These are phyloP conservation scores for Candida sanyaensis DNA, from an alignment of 1,139 yeast species.

Conservation along the genomic window DNA sequence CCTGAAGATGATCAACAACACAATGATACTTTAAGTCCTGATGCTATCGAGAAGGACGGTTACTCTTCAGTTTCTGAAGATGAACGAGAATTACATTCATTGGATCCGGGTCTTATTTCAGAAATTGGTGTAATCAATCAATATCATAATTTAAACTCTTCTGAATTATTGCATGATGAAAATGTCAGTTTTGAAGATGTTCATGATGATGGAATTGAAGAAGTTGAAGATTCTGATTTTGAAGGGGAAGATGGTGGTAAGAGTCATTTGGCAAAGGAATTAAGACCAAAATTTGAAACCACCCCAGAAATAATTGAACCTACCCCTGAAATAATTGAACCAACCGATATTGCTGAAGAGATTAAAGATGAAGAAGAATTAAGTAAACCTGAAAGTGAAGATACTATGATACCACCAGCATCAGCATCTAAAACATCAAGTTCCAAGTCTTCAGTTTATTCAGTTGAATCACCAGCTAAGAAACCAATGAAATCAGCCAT, in stretches of 20 bases:
- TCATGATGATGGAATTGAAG: constrained; percentile 11
- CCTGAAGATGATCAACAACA: constrained; percentile 3
- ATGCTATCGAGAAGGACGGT: neutral
- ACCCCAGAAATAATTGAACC: constrained; percentile 31
- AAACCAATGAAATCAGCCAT: constrained; percentile 66
- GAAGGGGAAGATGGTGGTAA: neutral
- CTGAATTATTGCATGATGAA: constrained; percentile 14
- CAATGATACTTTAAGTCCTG: neutral
- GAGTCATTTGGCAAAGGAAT: constrained; percentile 22
- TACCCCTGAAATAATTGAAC: constrained; percentile 29
- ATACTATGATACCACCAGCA: constrained; percentile 19
- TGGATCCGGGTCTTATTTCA: constrained; percentile 13
- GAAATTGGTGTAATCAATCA: constrained; percentile 26
- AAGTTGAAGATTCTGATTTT: neutral
- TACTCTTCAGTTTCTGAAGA: constrained; percentile 7
- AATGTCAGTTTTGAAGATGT: constrained; percentile 2
- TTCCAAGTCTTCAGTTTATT: constrained; percentile 33
- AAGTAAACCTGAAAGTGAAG: constrained; percentile 11
- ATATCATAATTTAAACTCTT: constrained; percentile 18
- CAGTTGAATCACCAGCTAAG: constrained; percentile 28
- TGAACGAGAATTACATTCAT: constrained; percentile 8
- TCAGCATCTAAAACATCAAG: constrained; percentile 17
- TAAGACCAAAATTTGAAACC: constrained; percentile 36
- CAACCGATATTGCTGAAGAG: constrained; percentile 5
- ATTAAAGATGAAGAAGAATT: neutral